A percentile compares a stretch with the other conserved stretches of the same genome.
phyloP scores from a whole-genome alignment of 202 grass and related monocot genomes.

The Bolboschoenoplectus hybrid region DNA sequence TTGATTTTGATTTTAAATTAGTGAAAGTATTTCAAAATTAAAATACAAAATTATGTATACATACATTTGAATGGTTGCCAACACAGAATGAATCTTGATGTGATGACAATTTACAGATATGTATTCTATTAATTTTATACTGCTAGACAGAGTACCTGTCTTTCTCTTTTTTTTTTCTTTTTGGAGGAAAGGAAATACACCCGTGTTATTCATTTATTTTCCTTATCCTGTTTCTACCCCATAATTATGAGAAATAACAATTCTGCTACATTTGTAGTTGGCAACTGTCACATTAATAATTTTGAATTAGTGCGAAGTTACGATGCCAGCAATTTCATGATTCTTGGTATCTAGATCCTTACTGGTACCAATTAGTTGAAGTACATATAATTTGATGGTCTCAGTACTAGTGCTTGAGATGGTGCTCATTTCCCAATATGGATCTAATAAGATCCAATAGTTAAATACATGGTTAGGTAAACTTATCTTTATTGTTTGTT shows the following conservation, averaged over 20 bases:
- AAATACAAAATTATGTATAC: not conserved
- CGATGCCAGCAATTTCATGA: no score
- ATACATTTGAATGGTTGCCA: not conserved
- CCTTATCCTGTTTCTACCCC: constrained; percentile 13
- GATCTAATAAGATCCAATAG: no score
- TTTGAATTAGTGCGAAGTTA: no score
- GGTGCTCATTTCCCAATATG: no score
- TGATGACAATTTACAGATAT: constrained; percentile 23
- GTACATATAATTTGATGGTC: no score
- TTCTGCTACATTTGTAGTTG: constrained; percentile 6
- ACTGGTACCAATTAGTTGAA: no score
- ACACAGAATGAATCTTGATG: not conserved
- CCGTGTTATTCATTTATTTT: constrained; percentile 11
- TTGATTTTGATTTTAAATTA: not conserved
- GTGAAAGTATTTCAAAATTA: not conserved
- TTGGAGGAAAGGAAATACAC: not conserved
- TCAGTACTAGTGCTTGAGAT: no score
- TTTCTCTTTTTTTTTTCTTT: constrained; percentile 8
- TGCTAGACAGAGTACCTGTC: not conserved
- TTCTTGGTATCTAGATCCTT: no score
- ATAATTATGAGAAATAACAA: constrained; percentile 7
- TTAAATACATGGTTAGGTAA: no score
- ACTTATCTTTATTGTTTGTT: no score
- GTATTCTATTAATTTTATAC: not conserved
- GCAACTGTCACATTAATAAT: not conserved